Evolutionary conservation across 306 rosid genomes (phyloP).

Genomic region (Castanea mollissima): DNA sequence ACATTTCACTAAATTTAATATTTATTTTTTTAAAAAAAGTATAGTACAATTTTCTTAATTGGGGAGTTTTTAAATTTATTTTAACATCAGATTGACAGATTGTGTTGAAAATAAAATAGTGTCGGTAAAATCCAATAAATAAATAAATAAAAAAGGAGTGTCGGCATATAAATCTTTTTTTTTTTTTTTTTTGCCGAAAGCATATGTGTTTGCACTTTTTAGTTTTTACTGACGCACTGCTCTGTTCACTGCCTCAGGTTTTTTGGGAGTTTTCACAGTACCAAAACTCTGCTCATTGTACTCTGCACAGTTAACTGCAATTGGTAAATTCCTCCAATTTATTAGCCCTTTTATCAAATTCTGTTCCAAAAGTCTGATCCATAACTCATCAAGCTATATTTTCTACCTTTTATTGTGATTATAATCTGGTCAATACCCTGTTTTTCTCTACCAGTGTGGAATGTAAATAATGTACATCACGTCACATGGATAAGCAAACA

Average conservation of each 20-base stretch:
- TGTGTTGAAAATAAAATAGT: neutral
- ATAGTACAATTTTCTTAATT: too few relatives aligned
- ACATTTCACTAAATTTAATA: too few relatives aligned
- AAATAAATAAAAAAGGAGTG: neutral
- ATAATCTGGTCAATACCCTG: too few relatives aligned
- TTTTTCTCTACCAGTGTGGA: too few relatives aligned
- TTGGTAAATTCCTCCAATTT: slow-evolving; percentile 51
- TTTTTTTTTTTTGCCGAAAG: too few relatives aligned
- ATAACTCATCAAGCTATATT: neutral
- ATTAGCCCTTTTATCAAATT: neutral
- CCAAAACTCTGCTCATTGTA: slow-evolving; percentile 76
- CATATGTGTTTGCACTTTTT: neutral
- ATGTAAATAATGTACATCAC: too few relatives aligned
- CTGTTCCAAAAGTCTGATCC: neutral
- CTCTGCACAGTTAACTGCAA: slow-evolving; percentile 66
- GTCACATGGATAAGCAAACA: too few relatives aligned
- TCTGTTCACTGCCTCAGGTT: slow-evolving; percentile 56
- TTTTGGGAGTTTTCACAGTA: slow-evolving; percentile 75
- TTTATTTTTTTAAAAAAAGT: too few relatives aligned
- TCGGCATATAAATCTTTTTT: neutral
- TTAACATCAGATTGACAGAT: neutral
- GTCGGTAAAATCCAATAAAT: neutral
- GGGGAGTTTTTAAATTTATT: neutral
- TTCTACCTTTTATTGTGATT: neutral
- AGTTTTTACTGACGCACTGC: slow-evolving; percentile 32